Evolutionary conservation across 805 yeast species (phyloP).

Genomic region (Metschnikowia drakensbergensis): DNA sequence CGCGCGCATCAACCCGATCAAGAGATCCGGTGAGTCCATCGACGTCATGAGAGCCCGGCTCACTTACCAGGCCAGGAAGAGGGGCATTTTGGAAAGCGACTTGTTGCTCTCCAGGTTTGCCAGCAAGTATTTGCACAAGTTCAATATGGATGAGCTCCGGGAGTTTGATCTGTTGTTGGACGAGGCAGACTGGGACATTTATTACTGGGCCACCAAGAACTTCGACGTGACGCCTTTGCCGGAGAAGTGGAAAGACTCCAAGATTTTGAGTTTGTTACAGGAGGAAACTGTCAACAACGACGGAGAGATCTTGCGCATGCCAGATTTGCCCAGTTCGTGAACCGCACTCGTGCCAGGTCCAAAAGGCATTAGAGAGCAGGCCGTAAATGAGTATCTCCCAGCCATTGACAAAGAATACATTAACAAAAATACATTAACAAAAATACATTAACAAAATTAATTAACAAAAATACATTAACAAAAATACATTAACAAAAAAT

Average conservation of each 20-base stretch:
- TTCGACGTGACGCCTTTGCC: constrained; percentile 82
- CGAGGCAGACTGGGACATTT: constrained; percentile 98
- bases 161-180: constrained; percentile 86
- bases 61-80: constrained; percentile 85
- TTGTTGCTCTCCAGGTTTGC: constrained; percentile 82
- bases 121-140: constrained; percentile 56
- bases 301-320: constrained; percentile 81
- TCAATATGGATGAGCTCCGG: constrained; percentile 63
- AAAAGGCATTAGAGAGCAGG: no score
- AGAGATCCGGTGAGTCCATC: constrained; percentile 66
- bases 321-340: constrained; percentile 36
- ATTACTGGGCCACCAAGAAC: constrained; percentile 94
- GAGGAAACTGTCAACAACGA: constrained; percentile 70
- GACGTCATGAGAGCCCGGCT: constrained; percentile 83
- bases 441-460: no score
- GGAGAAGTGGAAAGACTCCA: constrained; percentile 72
- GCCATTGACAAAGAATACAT: no score
- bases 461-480: no score
- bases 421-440: no score
- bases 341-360: neutral
- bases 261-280: constrained; percentile 62
- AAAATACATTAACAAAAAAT: no score
- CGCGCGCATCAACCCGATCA: constrained; percentile 73
- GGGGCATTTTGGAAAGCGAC: constrained; percentile 95
- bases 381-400: no score